phyloP scores from a whole-genome alignment of 73 alveolate genomes.

The Diophrys appendiculata region DNA sequence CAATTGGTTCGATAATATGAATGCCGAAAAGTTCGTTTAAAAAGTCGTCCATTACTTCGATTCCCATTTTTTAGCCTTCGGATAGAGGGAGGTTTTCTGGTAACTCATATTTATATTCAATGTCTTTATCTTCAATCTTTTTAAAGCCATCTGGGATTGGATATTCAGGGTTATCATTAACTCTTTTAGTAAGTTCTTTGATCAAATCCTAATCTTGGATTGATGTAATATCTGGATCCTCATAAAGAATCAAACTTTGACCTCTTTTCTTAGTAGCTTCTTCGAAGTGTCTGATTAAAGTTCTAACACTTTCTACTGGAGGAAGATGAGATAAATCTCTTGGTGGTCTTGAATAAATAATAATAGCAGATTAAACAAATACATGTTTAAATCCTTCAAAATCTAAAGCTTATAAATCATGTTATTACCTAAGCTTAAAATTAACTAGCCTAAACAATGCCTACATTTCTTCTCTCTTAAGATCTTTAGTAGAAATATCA shows the following conservation, averaged over 20 bases:
- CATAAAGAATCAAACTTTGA: slow-evolving; percentile 47
- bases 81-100: slow-evolving; percentile 45
- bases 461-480: slow-evolving; percentile 44
- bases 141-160: slow-evolving; percentile 65
- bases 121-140: slow-evolving; percentile 53
- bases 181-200: slow-evolving; percentile 45
- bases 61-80: slow-evolving; percentile 34
- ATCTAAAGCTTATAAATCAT: slow-evolving; percentile 38
- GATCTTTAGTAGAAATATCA: slow-evolving; percentile 39
- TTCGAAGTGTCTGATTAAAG: slow-evolving; percentile 46
- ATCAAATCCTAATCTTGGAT: slow-evolving; percentile 51
- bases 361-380: slow-evolving; percentile 26
- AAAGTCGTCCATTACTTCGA: slow-evolving; percentile 46
- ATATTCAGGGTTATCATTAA: slow-evolving; percentile 48
- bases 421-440: slow-evolving; percentile 13
- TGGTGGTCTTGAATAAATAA: slow-evolving; percentile 28
- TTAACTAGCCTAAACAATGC: slow-evolving; percentile 44
- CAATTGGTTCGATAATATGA: slow-evolving; percentile 61
- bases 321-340: slow-evolving; percentile 20
- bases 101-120: slow-evolving; percentile 26
- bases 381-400: slow-evolving; percentile 45
- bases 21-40: slow-evolving; percentile 34
- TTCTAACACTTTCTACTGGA: slow-evolving; percentile 24
- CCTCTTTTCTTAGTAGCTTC: slow-evolving; percentile 65
- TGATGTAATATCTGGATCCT: slow-evolving; percentile 64